Base-by-base conservation (phyloP, 2,329 filamentous ascomycete species). In the Trichophyton equinum region DNA sequence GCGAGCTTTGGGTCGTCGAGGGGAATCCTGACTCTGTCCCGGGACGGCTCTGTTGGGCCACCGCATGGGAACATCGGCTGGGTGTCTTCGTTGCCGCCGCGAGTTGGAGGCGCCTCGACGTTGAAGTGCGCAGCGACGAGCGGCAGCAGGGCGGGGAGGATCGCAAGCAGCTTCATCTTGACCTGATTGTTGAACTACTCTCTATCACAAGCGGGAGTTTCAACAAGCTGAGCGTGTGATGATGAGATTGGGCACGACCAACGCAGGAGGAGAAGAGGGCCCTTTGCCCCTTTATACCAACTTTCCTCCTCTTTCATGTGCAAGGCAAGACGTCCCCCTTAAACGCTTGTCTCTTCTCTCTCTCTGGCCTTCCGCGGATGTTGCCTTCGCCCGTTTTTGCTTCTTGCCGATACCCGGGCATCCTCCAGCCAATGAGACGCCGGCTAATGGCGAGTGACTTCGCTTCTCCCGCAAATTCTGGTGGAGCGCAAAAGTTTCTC, bases 51-150 rank as follows among this genome's bases (percentile, higher is more conserved):
- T 65, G 78, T 74, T 18, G 40, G 27, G 58, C 79, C 78, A 61
- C 81, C 81, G 67, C 82, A 83, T 61, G 77, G 77, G 66, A 76
- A 78, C 11, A 65, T 74, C 61, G 67, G 63, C 64, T 79, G 77
- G 8, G 69, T 77, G 62, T 79, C 75, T 62, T 79, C 75, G 44
- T 75, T 67, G 67, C 76, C 76, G 30, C 80, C 81, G 60, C 82
- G 79, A 62, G 74, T 69, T 15, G 73, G 63, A 9, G 82, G 82
- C 64, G 77, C 83, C 40, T 75, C 69, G 70, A 85, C 75, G 2
- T 75, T 68, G 74, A 83, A 85, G 68, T 85, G 82, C 15, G 81
- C 82, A 46, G 79, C 72, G 18, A 75, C 73, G 53, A 79, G 65
- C 60, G 78, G 74, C 60, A 79, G 69, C 59, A 73, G 68, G 63